phyloP scores from a whole-genome alignment of 352 stramenopile genomes.

The Pythium scleroteichum region DNA sequence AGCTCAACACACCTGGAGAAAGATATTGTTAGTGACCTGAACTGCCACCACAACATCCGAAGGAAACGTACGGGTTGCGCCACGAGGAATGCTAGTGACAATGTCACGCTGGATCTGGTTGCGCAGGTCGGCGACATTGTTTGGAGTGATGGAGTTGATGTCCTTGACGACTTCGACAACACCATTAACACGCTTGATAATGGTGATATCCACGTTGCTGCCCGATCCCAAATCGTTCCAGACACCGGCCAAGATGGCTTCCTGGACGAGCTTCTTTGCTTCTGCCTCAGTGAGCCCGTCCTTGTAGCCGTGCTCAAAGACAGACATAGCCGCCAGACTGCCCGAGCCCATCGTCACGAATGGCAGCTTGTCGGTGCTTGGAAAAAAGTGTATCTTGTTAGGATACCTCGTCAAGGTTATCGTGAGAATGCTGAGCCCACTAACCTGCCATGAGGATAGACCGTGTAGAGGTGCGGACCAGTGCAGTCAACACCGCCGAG shows the following conservation, averaged over 20 bases:
- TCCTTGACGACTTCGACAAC: slow-evolving; percentile 86
- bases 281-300: slow-evolving; percentile 96
- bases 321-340: slow-evolving; percentile 97
- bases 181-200: slow-evolving; percentile 91
- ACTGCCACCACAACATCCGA: not conserved
- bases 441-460: slow-evolving; percentile 95
- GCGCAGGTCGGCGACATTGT: slow-evolving; percentile 89
- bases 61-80: slow-evolving; percentile 68
- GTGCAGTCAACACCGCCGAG: slow-evolving; percentile 97
- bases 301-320: slow-evolving; percentile 95
- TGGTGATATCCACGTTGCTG: slow-evolving; percentile 96
- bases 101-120: slow-evolving; percentile 84
- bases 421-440: not conserved
- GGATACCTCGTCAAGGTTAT: no score
- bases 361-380: slow-evolving; percentile 93
- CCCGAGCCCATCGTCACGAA: slow-evolving; percentile 99
- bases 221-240: slow-evolving; percentile 99
- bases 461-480: slow-evolving; percentile 97
- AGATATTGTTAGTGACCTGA: no score
- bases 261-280: slow-evolving; percentile 95
- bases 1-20: slow-evolving; percentile 57
- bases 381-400: not conserved
- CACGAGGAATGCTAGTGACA: slow-evolving; percentile 79
- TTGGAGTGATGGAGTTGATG: slow-evolving; percentile 93
- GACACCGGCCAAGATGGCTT: slow-evolving; percentile 96